Conservation (phyloP, 305 asterid species). For the Solanum hybrid region DNA sequence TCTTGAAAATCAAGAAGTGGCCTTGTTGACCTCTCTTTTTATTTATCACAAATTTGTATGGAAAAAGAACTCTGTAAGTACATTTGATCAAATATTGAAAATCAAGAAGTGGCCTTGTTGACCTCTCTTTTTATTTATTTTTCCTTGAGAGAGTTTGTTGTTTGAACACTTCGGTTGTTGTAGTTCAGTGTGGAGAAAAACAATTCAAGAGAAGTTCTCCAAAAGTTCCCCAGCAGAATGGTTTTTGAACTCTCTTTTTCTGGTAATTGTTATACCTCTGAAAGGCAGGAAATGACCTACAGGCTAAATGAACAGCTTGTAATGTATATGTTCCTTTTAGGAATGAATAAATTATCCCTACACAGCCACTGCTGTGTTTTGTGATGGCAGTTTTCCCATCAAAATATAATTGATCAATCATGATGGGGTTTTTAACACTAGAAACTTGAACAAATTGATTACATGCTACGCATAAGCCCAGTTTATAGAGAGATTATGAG, state of each 20-base stretch:
- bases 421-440: constrained; percentile 61
- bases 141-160: background rate
- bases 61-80: background rate
- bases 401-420: constrained; percentile 73
- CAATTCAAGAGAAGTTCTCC: constrained; percentile 26
- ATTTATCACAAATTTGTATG: background rate
- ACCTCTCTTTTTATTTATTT: background rate
- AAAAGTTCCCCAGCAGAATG: constrained; percentile 62
- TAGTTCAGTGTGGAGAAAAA: background rate
- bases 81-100: background rate
- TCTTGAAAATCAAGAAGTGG: background rate
- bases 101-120: background rate
- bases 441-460: constrained; percentile 53
- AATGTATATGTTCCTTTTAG: constrained; percentile 70
- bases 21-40: background rate
- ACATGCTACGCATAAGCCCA: constrained; percentile 5
- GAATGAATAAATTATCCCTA: constrained; percentile 51
- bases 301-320: constrained; percentile 57
- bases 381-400: constrained; percentile 51
- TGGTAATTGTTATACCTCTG: constrained; percentile 35
- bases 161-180: background rate
- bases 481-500: background rate
- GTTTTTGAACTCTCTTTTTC: constrained; percentile 44
- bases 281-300: constrained; percentile 60
- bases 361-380: constrained; percentile 64